These are phyloP conservation scores for Metarhizium album DNA, from an alignment of 2,329 filamentous ascomycete species.

Conservation along the genomic window DNA sequence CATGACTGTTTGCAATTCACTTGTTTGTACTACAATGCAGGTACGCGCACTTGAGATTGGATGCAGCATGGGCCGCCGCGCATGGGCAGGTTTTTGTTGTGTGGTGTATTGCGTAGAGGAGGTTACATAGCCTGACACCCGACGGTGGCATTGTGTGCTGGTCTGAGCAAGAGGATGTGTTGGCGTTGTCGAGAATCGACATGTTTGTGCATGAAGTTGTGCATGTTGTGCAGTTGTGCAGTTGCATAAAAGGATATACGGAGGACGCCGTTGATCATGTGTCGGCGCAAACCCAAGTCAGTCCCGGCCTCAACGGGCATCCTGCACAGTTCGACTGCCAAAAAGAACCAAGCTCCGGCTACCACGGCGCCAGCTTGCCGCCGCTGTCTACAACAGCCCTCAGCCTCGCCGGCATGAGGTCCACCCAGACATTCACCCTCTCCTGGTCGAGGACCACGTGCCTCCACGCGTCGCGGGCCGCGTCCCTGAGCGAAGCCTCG, in stretches of 20 bases:
- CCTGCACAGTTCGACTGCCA: too few relatives aligned
- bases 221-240: too few relatives aligned
- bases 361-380: conserved; percentile 24
- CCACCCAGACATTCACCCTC: conserved; percentile 25
- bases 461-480: conserved; percentile 20
- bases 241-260: too few relatives aligned
- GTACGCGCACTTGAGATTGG: background rate
- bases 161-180: background rate
- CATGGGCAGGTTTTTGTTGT: background rate
- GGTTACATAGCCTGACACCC: conserved; percentile 3
- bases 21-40: background rate
- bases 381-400: conserved; percentile 21
- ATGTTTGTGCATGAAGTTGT: too few relatives aligned
- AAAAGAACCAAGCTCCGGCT: too few relatives aligned
- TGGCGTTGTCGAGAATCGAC: too few relatives aligned
- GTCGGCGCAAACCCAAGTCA: too few relatives aligned
- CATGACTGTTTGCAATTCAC: background rate
- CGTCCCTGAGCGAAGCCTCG: conserved; percentile 20
- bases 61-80: background rate
- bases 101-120: background rate
- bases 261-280: too few relatives aligned
- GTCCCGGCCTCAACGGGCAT: too few relatives aligned
- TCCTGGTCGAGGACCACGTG: conserved; percentile 16
- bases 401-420: conserved; percentile 25
- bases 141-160: background rate